These are phyloP conservation scores for Ascochyta fabae DNA, from an alignment of 2,329 filamentous ascomycete species.

Conservation along the genomic window DNA sequence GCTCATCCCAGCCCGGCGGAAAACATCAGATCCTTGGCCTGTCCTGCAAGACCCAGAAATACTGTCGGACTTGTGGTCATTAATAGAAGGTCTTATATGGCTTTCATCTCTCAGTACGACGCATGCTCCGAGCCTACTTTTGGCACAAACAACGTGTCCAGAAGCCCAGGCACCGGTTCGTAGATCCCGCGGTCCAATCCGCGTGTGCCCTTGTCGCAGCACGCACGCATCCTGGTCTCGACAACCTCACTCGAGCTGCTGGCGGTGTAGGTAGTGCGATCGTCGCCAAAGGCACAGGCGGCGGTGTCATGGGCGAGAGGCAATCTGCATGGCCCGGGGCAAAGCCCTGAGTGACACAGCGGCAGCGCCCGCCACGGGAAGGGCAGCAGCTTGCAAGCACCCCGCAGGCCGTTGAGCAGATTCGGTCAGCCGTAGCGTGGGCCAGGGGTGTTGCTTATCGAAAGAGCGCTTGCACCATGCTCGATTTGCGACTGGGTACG, in stretches of 20 bases:
- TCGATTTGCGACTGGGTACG: constrained; percentile 49
- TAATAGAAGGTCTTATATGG: constrained; percentile 43
- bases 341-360: constrained; percentile 21
- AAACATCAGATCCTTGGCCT: constrained; percentile 12
- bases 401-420: constrained; percentile 30
- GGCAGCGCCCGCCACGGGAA: constrained; percentile 28
- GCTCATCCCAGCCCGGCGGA: constrained; percentile 13
- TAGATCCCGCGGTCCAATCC: constrained; percentile 49
- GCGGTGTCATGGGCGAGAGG: constrained; percentile 4
- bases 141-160: constrained; percentile 46
- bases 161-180: constrained; percentile 46
- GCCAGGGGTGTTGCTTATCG: constrained; percentile 24
- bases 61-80: constrained; percentile 44
- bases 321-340: constrained; percentile 5
- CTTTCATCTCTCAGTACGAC: constrained; percentile 41
- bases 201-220: constrained; percentile 23
- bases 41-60: constrained; percentile 37
- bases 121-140: constrained; percentile 35
- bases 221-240: constrained; percentile 15
- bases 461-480: constrained; percentile 26
- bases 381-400: constrained; percentile 20
- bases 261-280: neutral
- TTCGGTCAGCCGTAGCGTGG: constrained; percentile 23
- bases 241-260: constrained; percentile 7
- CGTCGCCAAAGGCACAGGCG: constrained; percentile 2